Evolutionary conservation across 108 stramenopile genomes (phyloP).

Genomic region (Schizochytrium sp.): DNA sequence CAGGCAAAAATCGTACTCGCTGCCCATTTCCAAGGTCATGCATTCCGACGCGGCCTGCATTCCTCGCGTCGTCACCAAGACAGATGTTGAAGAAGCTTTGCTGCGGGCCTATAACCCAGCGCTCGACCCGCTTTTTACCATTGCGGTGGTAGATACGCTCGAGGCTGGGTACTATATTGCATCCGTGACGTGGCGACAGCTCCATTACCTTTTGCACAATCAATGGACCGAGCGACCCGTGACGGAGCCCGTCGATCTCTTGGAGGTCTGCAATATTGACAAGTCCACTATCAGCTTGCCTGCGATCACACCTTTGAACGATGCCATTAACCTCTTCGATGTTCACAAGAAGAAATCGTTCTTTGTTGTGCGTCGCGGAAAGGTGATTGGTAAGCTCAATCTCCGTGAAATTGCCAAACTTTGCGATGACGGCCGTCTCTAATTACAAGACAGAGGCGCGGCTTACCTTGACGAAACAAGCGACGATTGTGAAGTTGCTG

Average conservation of each 20-base stretch:
- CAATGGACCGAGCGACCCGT: not conserved
- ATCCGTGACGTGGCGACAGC: conserved; percentile 1
- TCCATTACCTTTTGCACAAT: not conserved
- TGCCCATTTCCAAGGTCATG: not conserved
- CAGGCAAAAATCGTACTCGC: not conserved
- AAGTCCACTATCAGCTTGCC: not conserved
- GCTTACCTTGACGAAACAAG: too few relatives aligned
- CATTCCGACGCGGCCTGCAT: not conserved
- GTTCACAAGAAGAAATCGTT: conserved; percentile 13
- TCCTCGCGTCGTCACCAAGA: not conserved
- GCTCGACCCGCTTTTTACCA: not conserved
- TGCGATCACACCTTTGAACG: not conserved
- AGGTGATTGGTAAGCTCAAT: not conserved
- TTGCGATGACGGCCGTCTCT: not conserved
- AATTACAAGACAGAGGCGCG: not conserved
- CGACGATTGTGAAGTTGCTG: too few relatives aligned
- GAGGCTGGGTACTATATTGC: not conserved
- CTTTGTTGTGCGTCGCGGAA: not conserved
- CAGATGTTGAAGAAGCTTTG: not conserved
- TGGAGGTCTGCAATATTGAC: not conserved
- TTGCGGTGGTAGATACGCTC: not conserved
- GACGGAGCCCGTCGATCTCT: not conserved
- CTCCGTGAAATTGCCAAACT: not conserved
- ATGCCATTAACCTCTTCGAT: not conserved
- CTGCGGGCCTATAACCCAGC: not conserved